Evolutionary conservation across 1,139 yeast genomes (phyloP).

Genomic region (Zygoascus meyerae): DNA sequence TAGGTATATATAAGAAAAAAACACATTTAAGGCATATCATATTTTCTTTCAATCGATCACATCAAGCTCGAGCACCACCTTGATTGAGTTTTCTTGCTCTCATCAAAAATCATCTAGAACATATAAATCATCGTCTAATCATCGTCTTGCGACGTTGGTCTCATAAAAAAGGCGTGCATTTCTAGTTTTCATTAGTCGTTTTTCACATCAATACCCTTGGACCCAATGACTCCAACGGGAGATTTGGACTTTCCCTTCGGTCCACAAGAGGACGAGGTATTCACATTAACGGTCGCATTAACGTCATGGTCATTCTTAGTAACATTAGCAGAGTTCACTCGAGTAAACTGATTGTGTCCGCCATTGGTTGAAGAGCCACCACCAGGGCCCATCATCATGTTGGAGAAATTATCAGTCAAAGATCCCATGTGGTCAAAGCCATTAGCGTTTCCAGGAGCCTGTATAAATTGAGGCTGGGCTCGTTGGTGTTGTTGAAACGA

Average conservation of each 20-base stretch:
- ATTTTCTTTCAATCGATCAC: too few relatives aligned
- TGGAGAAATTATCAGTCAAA: constrained; percentile 4
- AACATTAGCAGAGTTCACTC: constrained; percentile 2
- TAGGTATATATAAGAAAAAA: too few relatives aligned
- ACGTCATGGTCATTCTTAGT: constrained; percentile 3
- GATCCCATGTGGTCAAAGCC: constrained; percentile 6
- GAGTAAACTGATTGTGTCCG: constrained; percentile 6
- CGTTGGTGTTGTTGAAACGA: constrained; percentile 15
- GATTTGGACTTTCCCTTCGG: constrained; percentile 6
- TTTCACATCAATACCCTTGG: constrained; percentile 8
- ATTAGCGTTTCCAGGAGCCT: constrained; percentile 6
- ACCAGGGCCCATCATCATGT: constrained; percentile 8
- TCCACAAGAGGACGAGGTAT: constrained; percentile 7
- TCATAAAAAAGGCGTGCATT: constrained; percentile 9
- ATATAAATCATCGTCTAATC: constrained; percentile 5
- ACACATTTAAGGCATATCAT: too few relatives aligned
- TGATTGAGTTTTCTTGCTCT: background rate
- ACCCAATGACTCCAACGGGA: constrained; percentile 9
- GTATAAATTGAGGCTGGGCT: constrained; percentile 7
- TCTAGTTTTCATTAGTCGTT: constrained; percentile 7
- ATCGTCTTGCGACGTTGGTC: constrained; percentile 2
- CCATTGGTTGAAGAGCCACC: background rate
- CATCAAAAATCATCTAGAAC: constrained; percentile 1
- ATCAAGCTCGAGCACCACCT: too few relatives aligned
- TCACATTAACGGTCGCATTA: background rate